Evolutionary conservation across 306 rosid species (phyloP).

Genomic region (Prunus armeniaca): DNA sequence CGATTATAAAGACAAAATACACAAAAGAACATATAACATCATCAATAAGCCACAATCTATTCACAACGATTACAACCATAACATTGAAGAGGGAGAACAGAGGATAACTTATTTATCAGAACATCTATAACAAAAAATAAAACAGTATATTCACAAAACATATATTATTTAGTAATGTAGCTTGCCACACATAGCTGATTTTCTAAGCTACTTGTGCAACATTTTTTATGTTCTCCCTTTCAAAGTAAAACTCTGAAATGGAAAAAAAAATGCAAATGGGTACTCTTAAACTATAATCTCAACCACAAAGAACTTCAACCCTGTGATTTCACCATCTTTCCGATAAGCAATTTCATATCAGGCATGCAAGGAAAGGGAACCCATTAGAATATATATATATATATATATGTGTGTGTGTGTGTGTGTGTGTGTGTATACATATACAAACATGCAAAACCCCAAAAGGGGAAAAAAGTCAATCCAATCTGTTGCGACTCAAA

Average conservation of each 20-base stretch:
- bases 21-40: background rate
- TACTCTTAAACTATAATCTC: background rate
- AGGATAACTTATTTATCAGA: background rate
- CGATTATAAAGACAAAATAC: background rate
- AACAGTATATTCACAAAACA: background rate
- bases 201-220: background rate
- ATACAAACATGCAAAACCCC: background rate
- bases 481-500: background rate
- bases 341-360: background rate
- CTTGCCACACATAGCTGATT: background rate
- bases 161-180: background rate
- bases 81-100: background rate
- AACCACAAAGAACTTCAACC: background rate
- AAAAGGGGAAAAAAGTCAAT: background rate
- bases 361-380: background rate
- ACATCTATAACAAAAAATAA: background rate
- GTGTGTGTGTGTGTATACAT: too few species aligned
- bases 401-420: too few species aligned
- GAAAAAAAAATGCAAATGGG: background rate
- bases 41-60: background rate
- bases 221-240: background rate
- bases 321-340: background rate
- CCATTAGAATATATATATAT: background rate
- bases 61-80: background rate
- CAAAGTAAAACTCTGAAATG: background rate